Base-by-base conservation (phyloP, 2,329 filamentous ascomycete species). In the Fusarium lyarnte region DNA sequence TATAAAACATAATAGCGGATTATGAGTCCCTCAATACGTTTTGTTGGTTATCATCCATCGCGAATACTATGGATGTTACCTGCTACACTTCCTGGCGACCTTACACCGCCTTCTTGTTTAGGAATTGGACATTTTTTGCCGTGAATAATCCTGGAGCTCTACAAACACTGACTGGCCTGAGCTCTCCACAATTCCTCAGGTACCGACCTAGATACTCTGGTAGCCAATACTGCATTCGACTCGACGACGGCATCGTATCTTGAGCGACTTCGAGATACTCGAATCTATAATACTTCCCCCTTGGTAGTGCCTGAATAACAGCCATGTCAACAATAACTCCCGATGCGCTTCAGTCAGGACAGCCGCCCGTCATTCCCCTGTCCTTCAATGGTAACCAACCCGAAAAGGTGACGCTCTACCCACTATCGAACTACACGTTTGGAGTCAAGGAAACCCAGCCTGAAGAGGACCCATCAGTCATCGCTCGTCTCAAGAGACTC, bases 391-490 rank as follows among this genome's bases (percentile, higher is more conserved):
- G 89, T 58, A 94, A 95, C 81, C 96, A 99, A 83, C 94, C 95
- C 38, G 86, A 91, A 76, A 96, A 94, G 5, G 95, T 99, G 79
- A 93, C 93, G 58, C 89, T 99, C 31, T 98, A 95, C 80, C 96
- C 96, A 38, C 89, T 99, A 53, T 97, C 94, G 75, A 99, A 98
- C 87, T 99, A 99, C 87, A 98, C 96, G 29, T 98, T 99, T 79
- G 95, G 95, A 71, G 97, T 97, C 69, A 99, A 99, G 84, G 96
- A 98, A 86, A 97, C 93, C 27, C 96, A 99, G 81, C 96, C 95
- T 5, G 96, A 99, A 83, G 96, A 99, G 83, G 96, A 99, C 79
- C 95, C 95, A 0, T 98, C 94, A 1, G 96, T 99, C 5, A 90
- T 97, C 63, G 95, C 96, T 63, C 93, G 96, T 5, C 87, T 99